A percentile compares a stretch with the other conserved stretches of the same genome.
These are phyloP conservation scores for Hemileccinum impolitum DNA, from an alignment of 768 basidiomycete genomes.

Conservation along the genomic window DNA sequence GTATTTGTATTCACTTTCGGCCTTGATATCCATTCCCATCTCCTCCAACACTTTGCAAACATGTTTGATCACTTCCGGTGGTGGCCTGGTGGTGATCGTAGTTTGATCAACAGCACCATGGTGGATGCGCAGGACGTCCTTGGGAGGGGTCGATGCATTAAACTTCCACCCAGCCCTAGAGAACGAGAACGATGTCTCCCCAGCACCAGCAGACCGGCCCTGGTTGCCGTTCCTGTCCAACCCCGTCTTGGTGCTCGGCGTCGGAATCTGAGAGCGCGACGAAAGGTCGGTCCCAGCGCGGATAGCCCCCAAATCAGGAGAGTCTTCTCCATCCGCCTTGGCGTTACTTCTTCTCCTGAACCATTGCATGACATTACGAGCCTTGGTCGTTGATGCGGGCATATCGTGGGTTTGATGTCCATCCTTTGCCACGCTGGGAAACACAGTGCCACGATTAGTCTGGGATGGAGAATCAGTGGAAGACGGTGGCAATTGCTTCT, in stretches of 20 bases:
- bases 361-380: conserved; percentile 98
- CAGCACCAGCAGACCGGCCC: conserved; percentile 25
- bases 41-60: conserved; percentile 73
- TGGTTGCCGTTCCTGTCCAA: conserved; percentile 18
- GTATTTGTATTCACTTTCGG: conserved; percentile 89
- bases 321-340: conserved; percentile 29
- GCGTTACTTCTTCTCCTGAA: conserved; percentile 73
- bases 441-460: conserved; percentile 22
- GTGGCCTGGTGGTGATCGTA: conserved; percentile 79
- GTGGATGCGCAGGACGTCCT: conserved; percentile 71
- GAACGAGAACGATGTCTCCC: conserved; percentile 35
- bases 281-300: conserved; percentile 24
- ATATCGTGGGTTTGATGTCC: conserved; percentile 36
- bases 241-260: conserved; percentile 25
- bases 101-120: conserved; percentile 91
- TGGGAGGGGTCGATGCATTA: conserved; percentile 30
- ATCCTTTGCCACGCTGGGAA: conserved; percentile 27
- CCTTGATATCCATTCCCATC: conserved; percentile 88
- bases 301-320: conserved; percentile 5
- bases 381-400: conserved; percentile 79
- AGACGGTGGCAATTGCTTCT: conserved; percentile 32
- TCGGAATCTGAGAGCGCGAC: conserved; percentile 30
- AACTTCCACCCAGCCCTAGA: conserved; percentile 37
- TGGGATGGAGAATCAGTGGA: conserved; percentile 30
- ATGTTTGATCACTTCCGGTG: conserved; percentile 86